phyloP scores from a whole-genome alignment of 306 rosid genomes.

The Acacia crassicarpa region DNA sequence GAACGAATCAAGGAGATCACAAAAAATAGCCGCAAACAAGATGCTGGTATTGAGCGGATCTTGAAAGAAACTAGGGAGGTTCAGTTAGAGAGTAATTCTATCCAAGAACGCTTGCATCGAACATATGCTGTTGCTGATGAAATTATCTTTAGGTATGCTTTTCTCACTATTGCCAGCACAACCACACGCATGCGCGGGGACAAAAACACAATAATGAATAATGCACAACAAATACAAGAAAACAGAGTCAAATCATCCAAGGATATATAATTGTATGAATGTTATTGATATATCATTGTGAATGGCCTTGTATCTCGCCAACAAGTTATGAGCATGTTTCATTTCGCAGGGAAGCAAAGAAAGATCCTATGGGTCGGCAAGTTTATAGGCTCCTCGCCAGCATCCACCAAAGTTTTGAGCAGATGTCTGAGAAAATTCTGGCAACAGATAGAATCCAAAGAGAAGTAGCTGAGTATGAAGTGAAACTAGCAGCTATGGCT shows the following conservation, averaged over 20 bases:
- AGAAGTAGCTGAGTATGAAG: constrained; percentile 75
- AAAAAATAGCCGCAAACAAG: constrained; percentile 84
- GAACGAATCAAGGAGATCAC: constrained; percentile 78
- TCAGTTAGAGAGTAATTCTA: constrained; percentile 83
- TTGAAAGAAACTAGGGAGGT: constrained; percentile 85
- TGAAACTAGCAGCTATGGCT: constrained; percentile 61
- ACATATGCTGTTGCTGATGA: constrained; percentile 81
- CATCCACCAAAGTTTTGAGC: constrained; percentile 79
- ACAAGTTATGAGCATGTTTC: constrained; percentile 10
- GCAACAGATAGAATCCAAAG: constrained; percentile 72
- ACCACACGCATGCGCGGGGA: neutral
- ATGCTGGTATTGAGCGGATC: constrained; percentile 74
- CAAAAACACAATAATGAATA: constrained; percentile 10
- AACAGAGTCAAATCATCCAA: neutral
- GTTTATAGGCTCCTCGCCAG: constrained; percentile 74
- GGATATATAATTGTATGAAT: neutral
- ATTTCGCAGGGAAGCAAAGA: constrained; percentile 81
- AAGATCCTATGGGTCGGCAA: constrained; percentile 64
- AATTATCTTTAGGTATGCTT: constrained; percentile 74
- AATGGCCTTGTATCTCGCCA: constrained; percentile 1
- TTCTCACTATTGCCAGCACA: constrained; percentile 7
- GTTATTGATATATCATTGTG: neutral
- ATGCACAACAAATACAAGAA: neutral
- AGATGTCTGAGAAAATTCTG: constrained; percentile 69
- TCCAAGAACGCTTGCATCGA: constrained; percentile 85